Evolutionary conservation across 495 filamentous ascomycete species (phyloP).

Genomic region (Tuber calosporum): DNA sequence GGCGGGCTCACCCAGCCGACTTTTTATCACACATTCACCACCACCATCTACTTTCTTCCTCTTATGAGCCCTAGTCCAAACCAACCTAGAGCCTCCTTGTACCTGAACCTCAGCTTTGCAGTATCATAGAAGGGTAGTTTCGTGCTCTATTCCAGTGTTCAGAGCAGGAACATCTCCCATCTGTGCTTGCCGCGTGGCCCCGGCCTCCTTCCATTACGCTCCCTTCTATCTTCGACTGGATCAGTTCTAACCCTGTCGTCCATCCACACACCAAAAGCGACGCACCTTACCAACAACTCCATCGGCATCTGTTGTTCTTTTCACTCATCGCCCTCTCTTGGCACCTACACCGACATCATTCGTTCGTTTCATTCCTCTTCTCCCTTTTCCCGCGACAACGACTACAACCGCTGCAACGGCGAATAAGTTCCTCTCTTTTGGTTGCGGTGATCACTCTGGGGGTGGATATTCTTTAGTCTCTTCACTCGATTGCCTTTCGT

Average conservation of each 20-base stretch:
- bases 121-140: background rate
- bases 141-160: background rate
- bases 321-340: background rate
- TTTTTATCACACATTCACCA: background rate
- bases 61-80: background rate
- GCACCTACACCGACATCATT: background rate
- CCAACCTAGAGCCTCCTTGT: background rate
- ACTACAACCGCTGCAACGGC: constrained; percentile 1
- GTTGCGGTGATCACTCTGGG: constrained; percentile 13
- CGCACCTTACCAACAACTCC: background rate
- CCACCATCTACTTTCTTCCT: background rate
- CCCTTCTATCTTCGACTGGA: background rate
- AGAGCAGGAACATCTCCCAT: background rate
- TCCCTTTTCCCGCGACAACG: constrained; percentile 14
- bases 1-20: background rate
- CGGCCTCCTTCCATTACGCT: background rate
- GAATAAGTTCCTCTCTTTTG: background rate
- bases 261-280: background rate
- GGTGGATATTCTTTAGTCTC: constrained; percentile 17
- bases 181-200: background rate
- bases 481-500: constrained; percentile 6
- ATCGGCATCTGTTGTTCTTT: background rate
- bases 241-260: background rate
- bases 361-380: constrained; percentile 3
- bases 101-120: background rate